phyloP scores from a whole-genome alignment of 257 asterid species.

The Eucommia ulmoides region DNA sequence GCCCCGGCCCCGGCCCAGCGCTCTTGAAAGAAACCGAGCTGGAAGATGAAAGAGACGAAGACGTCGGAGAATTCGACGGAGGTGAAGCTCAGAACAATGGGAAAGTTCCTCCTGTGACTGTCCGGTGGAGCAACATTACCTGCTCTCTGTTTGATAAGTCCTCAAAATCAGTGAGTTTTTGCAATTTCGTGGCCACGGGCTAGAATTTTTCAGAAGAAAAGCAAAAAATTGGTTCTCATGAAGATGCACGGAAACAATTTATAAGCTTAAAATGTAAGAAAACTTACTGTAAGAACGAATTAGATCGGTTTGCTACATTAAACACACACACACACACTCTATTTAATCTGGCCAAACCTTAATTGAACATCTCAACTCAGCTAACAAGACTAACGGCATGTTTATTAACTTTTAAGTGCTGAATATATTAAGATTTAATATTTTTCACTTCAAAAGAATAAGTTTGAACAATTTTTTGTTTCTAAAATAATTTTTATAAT shows the following conservation, averaged over 20 bases:
- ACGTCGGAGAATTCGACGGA: conserved; percentile 7
- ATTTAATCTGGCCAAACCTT: not conserved
- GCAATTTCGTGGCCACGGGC: too few relatives aligned
- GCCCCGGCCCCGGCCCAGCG: conserved; percentile 64
- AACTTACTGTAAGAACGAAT: not conserved
- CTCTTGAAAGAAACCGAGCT: conserved; percentile 30
- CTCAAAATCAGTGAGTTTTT: conserved; percentile 39
- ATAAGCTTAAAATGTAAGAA: not conserved
- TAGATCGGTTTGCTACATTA: not conserved
- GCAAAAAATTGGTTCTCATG: too few relatives aligned
- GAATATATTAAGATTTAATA: too few relatives aligned
- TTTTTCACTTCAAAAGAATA: too few relatives aligned
- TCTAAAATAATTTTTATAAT: too few relatives aligned
- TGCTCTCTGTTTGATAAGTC: conserved; percentile 74
- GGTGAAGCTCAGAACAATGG: conserved; percentile 28
- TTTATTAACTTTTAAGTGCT: too few relatives aligned
- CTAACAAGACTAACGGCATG: too few relatives aligned
- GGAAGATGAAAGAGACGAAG: conserved; percentile 23
- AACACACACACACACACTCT: not conserved
- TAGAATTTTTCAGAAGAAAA: too few relatives aligned
- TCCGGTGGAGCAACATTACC: conserved; percentile 65
- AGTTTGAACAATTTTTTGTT: too few relatives aligned
- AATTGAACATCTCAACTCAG: too few relatives aligned
- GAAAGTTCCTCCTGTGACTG: conserved; percentile 54
- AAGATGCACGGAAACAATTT: not conserved